Conservation (phyloP, 805 yeast genomes). For the Candida hispaniensis region DNA sequence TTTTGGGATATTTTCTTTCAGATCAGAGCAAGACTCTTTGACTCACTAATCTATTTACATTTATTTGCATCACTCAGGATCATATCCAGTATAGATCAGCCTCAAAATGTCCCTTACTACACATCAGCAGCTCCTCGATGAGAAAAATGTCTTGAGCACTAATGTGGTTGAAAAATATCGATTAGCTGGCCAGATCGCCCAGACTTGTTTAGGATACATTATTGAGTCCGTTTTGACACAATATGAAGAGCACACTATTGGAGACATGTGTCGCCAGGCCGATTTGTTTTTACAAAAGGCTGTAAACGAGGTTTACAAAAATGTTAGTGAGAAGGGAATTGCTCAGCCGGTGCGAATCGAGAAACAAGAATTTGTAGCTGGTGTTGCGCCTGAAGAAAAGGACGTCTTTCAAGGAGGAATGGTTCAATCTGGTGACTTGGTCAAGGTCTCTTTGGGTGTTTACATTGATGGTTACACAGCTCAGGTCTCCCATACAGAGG, state of each 20-base stretch:
- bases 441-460: conserved; percentile 75
- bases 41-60: no score
- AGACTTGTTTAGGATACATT: conserved; percentile 64
- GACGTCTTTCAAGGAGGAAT: conserved; percentile 32
- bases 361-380: conserved; percentile 63
- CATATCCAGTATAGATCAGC: no score
- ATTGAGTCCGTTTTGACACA: conserved; percentile 21
- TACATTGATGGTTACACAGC: conserved; percentile 95
- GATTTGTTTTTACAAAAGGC: conserved; percentile 63
- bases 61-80: no score
- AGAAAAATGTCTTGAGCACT: conserved; percentile 56
- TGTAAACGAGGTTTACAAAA: conserved; percentile 46
- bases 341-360: conserved; percentile 86
- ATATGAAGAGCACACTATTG: conserved; percentile 21
- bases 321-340: conserved; percentile 68
- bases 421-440: conserved; percentile 69
- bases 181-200: conserved; percentile 80
- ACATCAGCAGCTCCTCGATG: conserved; percentile 40
- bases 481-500: conserved; percentile 74
- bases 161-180: conserved; percentile 69
- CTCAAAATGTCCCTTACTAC: conserved; percentile 17
- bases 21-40: no score
- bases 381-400: conserved; percentile 68
- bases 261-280: conserved; percentile 69
- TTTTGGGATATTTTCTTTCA: no score